Evolutionary conservation across 2,329 filamentous ascomycete genomes (phyloP).

Genomic region (Ceratocystis lukuohia): DNA sequence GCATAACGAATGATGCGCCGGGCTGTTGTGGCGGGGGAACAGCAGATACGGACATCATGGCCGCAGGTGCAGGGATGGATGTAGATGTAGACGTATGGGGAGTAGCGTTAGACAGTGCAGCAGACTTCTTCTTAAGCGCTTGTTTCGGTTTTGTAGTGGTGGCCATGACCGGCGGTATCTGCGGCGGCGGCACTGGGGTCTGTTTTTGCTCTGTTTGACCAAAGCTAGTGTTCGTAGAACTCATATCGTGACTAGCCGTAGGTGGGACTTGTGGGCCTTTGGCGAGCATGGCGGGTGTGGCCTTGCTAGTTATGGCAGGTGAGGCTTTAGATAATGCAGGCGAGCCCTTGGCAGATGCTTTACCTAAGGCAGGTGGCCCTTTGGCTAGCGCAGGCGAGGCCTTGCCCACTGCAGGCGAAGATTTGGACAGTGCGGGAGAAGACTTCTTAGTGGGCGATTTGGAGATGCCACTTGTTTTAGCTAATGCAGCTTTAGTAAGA

Average conservation of each 20-base stretch:
- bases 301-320: conserved; percentile 13
- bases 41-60: conserved; percentile 11
- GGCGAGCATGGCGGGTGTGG: conserved; percentile 6
- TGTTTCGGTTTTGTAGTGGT: conserved; percentile 11
- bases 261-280: conserved; percentile 12
- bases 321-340: conserved; percentile 15
- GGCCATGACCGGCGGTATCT: conserved; percentile 10
- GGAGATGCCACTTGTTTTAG: conserved; percentile 12
- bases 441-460: conserved; percentile 18
- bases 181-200: conserved; percentile 20
- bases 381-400: conserved; percentile 14
- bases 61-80: neutral
- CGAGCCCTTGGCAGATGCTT: conserved; percentile 13
- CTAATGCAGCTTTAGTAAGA: conserved; percentile 14
- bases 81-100: conserved; percentile 19
- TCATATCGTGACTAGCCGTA: conserved; percentile 10
- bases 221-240: conserved; percentile 12
- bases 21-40: neutral
- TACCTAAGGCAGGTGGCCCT: conserved; percentile 9
- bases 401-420: conserved; percentile 7
- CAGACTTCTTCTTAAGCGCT: conserved; percentile 25
- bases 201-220: conserved; percentile 16
- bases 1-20: neutral
- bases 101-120: conserved; percentile 26
- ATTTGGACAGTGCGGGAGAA: conserved; percentile 10